phyloP scores from a whole-genome alignment of 2,329 filamentous ascomycete species.

The Claviceps purpurea region DNA sequence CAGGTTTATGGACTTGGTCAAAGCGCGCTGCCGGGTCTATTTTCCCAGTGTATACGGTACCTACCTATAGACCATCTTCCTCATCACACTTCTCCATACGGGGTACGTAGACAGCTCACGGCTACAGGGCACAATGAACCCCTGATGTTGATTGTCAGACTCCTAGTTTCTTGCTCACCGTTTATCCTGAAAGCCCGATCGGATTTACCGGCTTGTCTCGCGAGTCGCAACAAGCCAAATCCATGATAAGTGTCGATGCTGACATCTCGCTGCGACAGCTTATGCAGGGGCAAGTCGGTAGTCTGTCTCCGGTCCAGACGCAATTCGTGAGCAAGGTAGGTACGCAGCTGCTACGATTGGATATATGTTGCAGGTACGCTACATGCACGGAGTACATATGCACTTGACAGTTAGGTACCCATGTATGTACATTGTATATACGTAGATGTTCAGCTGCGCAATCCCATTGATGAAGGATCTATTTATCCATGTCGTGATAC shows the following conservation, averaged over 20 bases:
- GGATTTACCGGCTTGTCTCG: too few relatives aligned
- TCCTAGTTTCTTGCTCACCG: too few relatives aligned
- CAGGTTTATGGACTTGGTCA: too few relatives aligned
- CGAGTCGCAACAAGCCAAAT: not conserved
- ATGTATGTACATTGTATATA: not conserved
- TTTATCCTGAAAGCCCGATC: too few relatives aligned
- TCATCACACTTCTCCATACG: too few relatives aligned
- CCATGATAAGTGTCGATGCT: not conserved
- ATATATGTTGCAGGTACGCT: not conserved
- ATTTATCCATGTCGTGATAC: not conserved
- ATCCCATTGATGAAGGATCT: too few relatives aligned
- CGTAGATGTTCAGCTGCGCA: not conserved
- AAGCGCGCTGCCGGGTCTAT: too few relatives aligned
- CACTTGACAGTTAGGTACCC: not conserved
- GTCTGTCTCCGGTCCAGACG: not conserved
- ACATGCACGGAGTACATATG: not conserved
- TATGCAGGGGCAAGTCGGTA: not conserved
- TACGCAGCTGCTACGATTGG: not conserved
- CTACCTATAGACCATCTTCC: too few relatives aligned
- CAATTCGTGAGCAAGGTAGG: not conserved
- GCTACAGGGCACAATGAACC: too few relatives aligned
- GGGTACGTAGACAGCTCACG: too few relatives aligned
- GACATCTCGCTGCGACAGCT: not conserved
- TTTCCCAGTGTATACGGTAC: too few relatives aligned
- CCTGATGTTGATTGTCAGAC: too few relatives aligned